Base-by-base conservation (phyloP, 2,329 filamentous ascomycete species). In the Thelonectria discophora region DNA sequence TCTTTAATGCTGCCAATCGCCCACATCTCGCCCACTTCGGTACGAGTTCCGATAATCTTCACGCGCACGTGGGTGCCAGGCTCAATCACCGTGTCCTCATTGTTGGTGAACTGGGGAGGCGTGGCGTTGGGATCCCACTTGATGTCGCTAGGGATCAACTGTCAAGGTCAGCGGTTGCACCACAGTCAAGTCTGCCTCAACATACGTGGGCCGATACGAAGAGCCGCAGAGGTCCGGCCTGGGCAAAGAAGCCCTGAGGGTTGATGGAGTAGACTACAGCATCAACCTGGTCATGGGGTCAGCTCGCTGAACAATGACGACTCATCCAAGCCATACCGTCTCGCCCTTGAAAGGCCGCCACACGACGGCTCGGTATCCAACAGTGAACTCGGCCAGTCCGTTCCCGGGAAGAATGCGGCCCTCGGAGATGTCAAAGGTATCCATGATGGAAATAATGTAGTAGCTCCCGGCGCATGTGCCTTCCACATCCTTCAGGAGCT, bases 331-430 rank as follows among this genome's bases (percentile, higher is more conserved):
- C 64, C 90, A 79, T 88, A 97, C 95, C 77, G 95, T 97, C 84
- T 99, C 95, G 74, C 95, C 94, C 79, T 95, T 94, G 84, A 98
- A 99, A 11, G 95, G 95, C 73, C 94, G 88, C 94, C 94, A 99
- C 60, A 99, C 93, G 62, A 99, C 94, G 55, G 95, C 95, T 63
- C 94, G 92, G 77, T 97, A 99, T 72, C 91, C 89, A 49, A 99
- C 93, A 0, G 92, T 97, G 76, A 97, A 99, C 78, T 97, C 93
- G 18, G 95, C 94, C 69, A 96, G 85, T 10, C 94, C 95, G 64
- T 91, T 97, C 9, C 94, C 92, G 3, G 95, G 94, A 58, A 97
- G 86, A 64, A 99, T 94, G 70, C 93, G 90, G 12, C 94, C 94
- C 74, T 97, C 93, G 15, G 93, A 96, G 73, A 98, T 94, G 70